A percentile compares a stretch with the other conserved stretches of the same genome.
Evolutionary conservation across 805 yeast species (phyloP).

Genomic region (Wickerhamiella allomyrinae): DNA sequence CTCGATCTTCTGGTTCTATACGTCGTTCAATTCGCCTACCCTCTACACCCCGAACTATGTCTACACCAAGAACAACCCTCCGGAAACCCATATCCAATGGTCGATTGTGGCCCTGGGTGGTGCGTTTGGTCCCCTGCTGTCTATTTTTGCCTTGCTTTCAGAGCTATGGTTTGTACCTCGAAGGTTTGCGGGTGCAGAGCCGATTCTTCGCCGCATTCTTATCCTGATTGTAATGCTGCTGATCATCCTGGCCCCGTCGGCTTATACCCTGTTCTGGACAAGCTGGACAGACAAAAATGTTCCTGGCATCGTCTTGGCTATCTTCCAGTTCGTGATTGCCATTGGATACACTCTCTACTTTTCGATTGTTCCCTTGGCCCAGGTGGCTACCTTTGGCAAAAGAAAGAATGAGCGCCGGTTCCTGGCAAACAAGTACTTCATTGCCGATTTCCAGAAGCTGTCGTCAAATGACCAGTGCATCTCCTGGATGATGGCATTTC

Average conservation of each 20-base stretch:
- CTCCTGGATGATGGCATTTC: slow-evolving; percentile 56
- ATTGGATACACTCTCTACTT: slow-evolving; percentile 40
- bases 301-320: slow-evolving; percentile 29
- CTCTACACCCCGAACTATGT: slow-evolving; percentile 47
- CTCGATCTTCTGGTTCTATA: slow-evolving; percentile 64
- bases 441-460: slow-evolving; percentile 42
- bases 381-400: slow-evolving; percentile 31
- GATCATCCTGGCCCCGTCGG: slow-evolving; percentile 23
- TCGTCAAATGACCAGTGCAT: slow-evolving; percentile 41
- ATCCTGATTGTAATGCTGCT: slow-evolving; percentile 31
- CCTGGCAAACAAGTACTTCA: slow-evolving; percentile 43
- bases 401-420: slow-evolving; percentile 19
- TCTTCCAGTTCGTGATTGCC: slow-evolving; percentile 44
- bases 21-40: slow-evolving; percentile 52
- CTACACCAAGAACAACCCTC: slow-evolving; percentile 37
- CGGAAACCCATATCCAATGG: slow-evolving; percentile 40
- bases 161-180: slow-evolving; percentile 59
- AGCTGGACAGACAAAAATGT: slow-evolving; percentile 9
- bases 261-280: slow-evolving; percentile 9
- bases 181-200: slow-evolving; percentile 57
- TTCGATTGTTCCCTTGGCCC: slow-evolving; percentile 48
- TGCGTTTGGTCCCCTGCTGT: slow-evolving; percentile 40
- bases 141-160: slow-evolving; percentile 39
- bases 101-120: slow-evolving; percentile 59
- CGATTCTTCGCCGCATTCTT: slow-evolving; percentile 35